phyloP scores from a whole-genome alignment of 257 asterid species.

The Solanum acaule region DNA sequence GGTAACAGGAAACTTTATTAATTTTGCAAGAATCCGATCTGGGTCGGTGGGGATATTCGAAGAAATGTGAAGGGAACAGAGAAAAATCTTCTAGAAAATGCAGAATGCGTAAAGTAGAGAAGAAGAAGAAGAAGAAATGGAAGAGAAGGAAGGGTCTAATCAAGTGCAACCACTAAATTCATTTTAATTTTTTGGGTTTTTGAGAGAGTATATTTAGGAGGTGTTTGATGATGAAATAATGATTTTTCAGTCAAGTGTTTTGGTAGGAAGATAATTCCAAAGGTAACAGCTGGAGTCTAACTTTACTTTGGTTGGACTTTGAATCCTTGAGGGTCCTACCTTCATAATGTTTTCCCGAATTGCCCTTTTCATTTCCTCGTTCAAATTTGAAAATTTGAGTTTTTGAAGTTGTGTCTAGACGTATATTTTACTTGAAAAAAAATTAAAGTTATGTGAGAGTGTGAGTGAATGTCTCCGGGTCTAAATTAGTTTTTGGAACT shows the following conservation, averaged over 20 bases:
- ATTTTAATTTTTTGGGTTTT: too few species aligned
- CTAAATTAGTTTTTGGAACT: not conserved
- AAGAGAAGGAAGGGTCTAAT: not conserved
- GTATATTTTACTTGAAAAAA: not conserved
- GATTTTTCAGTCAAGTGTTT: not conserved
- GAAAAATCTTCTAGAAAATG: not conserved
- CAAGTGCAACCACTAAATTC: not conserved
- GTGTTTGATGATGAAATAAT: not conserved
- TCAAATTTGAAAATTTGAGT: not conserved
- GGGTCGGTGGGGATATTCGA: slow-evolving; percentile 9
- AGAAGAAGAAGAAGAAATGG: not conserved
- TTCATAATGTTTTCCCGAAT: not conserved
- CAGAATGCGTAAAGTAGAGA: slow-evolving; percentile 5
- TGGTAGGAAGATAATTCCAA: slow-evolving; percentile 10
- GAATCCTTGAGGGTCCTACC: not conserved
- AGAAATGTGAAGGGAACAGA: not conserved
- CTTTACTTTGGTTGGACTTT: not conserved
- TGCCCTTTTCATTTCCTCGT: not conserved
- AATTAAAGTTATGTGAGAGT: not conserved
- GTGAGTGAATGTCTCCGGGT: not conserved
- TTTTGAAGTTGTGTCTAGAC: too few species aligned
- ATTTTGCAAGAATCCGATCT: slow-evolving; percentile 21
- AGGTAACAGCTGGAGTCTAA: not conserved
- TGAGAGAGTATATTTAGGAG: not conserved
- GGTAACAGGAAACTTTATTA: slow-evolving; percentile 15